Evolutionary conservation across 2,329 filamentous ascomycete genomes (phyloP), one percentile per base, ranked within the genome.

Genomic region (Talaromyces sp.): DNA sequence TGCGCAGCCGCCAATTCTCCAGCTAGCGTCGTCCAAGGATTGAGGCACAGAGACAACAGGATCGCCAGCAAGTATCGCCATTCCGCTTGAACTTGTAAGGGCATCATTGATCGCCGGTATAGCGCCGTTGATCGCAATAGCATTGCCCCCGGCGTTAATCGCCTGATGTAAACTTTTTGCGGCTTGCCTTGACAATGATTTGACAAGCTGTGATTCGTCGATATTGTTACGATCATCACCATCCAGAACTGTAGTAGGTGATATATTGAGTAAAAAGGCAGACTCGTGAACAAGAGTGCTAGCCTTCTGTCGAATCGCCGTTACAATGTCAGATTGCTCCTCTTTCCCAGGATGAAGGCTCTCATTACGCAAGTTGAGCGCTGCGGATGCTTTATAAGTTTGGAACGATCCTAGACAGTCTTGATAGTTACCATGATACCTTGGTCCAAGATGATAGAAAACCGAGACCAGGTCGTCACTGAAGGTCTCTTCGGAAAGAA

Each of bases 371-470:
- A 97, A 84, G 66, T 96, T 95, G 45, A 99, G 81, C 62, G 91
- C 89, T 8, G 95, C 94, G 1, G 95, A 98, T 7, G 95, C 94
- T 71, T 91, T 88, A 74, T 99, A 99, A 0, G 96, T 99, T 74
- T 98, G 93, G 73, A 99, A 96, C 1, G 93, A 94, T 5, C 96
- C 95, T 15, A 99, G 84, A 70, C 92, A 95, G 73, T 99, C 95
- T 78, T 99, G 95, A 71, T 96, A 97, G 74, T 99, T 99, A 17
- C 95, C 95, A 73, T 92, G 89, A 71, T 99, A 99, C 57, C 92
- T 88, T 27, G 93, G 90, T 0, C 95, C 94, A 19, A 99, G 87
- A 59, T 93, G 91, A 74, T 90, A 92, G 72, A 97, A 92, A 0
- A 99, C 95, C 13, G 94, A 90, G 63, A 99, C 84, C 67, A 96